Conservation (phyloP, 1,284 basidiomycete genomes). For the Amylostereum chailletii region DNA sequence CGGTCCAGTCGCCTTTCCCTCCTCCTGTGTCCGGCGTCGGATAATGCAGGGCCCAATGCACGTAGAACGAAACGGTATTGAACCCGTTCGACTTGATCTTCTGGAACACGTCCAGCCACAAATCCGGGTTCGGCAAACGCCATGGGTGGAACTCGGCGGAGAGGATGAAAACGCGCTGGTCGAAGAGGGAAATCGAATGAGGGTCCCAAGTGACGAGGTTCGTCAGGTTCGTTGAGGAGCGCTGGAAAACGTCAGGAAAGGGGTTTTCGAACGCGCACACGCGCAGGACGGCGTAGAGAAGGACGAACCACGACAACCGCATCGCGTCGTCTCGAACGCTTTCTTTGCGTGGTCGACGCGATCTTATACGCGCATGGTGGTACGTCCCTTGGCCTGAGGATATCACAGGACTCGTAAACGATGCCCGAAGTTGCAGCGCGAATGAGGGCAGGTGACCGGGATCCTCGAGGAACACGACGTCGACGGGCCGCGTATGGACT, state of each 20-base stretch:
- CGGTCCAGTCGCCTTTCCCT: conserved; percentile 39
- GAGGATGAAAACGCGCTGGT: conserved; percentile 41
- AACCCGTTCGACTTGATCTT: conserved; percentile 52
- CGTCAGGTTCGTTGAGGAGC: conserved; percentile 34
- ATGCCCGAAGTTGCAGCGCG: too few species aligned
- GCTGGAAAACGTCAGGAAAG: background rate
- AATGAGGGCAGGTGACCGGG: too few species aligned
- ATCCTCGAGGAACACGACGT: too few species aligned
- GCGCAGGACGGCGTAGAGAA: too few species aligned
- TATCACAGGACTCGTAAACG: too few species aligned
- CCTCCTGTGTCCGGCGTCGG: conserved; percentile 36
- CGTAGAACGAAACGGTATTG: conserved; percentile 47
- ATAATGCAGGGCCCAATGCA: conserved; percentile 40
- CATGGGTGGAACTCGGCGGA: conserved; percentile 43
- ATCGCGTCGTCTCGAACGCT: too few species aligned
- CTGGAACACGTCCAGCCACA: conserved; percentile 50
- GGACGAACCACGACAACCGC: too few species aligned
- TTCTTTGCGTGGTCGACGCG: too few species aligned
- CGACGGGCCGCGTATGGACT: too few species aligned
- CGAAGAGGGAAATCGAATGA: conserved; percentile 38
- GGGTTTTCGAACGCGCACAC: too few species aligned
- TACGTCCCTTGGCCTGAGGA: too few species aligned
- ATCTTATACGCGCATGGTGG: too few species aligned
- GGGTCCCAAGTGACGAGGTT: conserved; percentile 44
- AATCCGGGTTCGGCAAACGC: conserved; percentile 36